Conservation (phyloP, 306 rosid genomes). For the Cucurbita ficifolia region DNA sequence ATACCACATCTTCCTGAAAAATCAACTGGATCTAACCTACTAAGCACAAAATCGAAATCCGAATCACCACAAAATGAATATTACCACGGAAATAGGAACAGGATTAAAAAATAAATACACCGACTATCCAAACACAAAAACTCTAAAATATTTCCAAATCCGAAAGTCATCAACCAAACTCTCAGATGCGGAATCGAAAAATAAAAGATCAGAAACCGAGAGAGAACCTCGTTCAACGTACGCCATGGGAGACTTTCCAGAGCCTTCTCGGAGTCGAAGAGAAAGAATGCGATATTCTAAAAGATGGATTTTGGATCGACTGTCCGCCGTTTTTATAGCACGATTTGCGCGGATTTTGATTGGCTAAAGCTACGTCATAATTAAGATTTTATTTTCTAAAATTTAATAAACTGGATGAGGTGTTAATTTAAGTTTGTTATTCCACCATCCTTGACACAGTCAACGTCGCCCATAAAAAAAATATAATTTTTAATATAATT, state of each 20-base stretch:
- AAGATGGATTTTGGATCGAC: neutral
- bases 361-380: neutral
- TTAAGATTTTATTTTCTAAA: neutral
- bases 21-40: neutral
- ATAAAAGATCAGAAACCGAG: neutral
- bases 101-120: neutral
- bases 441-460: no score
- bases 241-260: conserved; percentile 22
- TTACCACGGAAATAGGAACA: neutral
- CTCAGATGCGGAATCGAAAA: neutral
- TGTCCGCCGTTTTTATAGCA: neutral
- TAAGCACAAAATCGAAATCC: neutral
- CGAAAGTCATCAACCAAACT: neutral
- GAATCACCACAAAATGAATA: neutral
- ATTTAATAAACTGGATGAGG: neutral
- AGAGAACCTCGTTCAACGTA: conserved; percentile 36
- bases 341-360: neutral
- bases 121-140: neutral
- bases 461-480: no score
- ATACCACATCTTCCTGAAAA: neutral
- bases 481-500: no score
- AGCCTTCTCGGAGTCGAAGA: conserved; percentile 2
- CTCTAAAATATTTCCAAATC: neutral
- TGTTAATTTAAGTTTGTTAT: no score
- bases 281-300: neutral